Base-by-base conservation (phyloP, 192 early-diverging fungal genomes). In the Obelidium mucronatum region DNA sequence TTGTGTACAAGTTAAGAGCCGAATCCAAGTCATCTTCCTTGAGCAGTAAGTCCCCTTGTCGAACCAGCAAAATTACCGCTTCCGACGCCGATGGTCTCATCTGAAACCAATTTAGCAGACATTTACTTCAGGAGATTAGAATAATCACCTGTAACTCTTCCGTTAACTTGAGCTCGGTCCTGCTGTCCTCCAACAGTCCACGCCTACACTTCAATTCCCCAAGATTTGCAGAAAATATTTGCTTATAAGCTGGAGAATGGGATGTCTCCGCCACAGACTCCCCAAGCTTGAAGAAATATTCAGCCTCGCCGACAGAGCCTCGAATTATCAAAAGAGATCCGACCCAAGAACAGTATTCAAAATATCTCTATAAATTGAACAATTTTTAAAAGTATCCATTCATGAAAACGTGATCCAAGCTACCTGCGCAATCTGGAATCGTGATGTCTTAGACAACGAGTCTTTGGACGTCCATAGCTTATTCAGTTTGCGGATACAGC, bases 261-360 rank as follows among this genome's bases (percentile, higher is more conserved):
- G 83, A 79, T 0, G 73, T 53, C 60, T 83, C 69, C 6, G 90
- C 89, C 5, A 93, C 73, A n/a, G 79, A 58, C 31, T 84, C 67
- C 0, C 92, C 90, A 60, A 90, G 82, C 36, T 83, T 72, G 31
- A 88, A 82, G 79, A 85, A 93, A 72, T 89, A 91, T 55, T 90
- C 86, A 1, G 90, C 84, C 64, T 93, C 90, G 34, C 76, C 73
- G 26, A 79, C 70, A 15, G 90, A 88, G 2, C 93, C 93, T 3
- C 87, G 88, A 15, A 80, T 59, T 1, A 90, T 40, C 68, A 90
- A 83, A 1, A 92, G 52, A 52, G 26, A 63, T 19, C 87, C 88
- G 0, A 93, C 76, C 39, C 82, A 84, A 28, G 80, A 54, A 48
- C 80, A 86, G 17, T 81, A 81, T 31, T 84, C 84, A 5, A 86